phyloP scores from a whole-genome alignment of 345 rosid genomes.

The Linum usitatissimum region DNA sequence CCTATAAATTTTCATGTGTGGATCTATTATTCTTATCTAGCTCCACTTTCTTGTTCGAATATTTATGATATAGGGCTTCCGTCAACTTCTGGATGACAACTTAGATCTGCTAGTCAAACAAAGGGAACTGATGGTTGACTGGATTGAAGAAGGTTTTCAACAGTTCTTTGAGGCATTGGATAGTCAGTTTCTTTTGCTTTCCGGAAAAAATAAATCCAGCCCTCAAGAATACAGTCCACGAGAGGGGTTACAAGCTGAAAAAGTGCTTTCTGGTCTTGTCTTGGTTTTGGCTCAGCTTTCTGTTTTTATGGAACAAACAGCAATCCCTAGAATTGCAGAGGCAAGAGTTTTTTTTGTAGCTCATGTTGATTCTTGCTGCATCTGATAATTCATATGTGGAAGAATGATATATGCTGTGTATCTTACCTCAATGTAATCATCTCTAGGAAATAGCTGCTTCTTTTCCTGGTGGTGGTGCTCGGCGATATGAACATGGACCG shows the following conservation, averaged over 20 bases:
- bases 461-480: slow-evolving; percentile 67
- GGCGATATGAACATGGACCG: slow-evolving; percentile 54
- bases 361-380: neutral
- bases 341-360: slow-evolving; percentile 29
- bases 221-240: slow-evolving; percentile 35
- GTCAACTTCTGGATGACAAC: slow-evolving; percentile 63
- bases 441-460: slow-evolving; percentile 77
- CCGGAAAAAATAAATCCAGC: slow-evolving; percentile 54
- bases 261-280: slow-evolving; percentile 55
- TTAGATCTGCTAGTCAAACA: slow-evolving; percentile 49
- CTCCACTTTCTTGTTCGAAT: slow-evolving; percentile 10
- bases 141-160: slow-evolving; percentile 95
- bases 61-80: slow-evolving; percentile 53
- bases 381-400: neutral
- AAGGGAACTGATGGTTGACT: slow-evolving; percentile 50
- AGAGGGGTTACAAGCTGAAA: slow-evolving; percentile 49
- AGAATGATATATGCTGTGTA: neutral
- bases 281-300: slow-evolving; percentile 82
- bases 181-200: slow-evolving; percentile 49
- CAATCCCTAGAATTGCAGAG: slow-evolving; percentile 81
- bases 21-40: slow-evolving; percentile 6
- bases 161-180: slow-evolving; percentile 70
- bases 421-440: slow-evolving; percentile 11
- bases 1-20: neutral
- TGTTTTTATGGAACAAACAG: slow-evolving; percentile 78